These are phyloP conservation scores for Cucurbitaria berberidis DNA, from an alignment of 2,329 filamentous ascomycete species.

Conservation along the genomic window DNA sequence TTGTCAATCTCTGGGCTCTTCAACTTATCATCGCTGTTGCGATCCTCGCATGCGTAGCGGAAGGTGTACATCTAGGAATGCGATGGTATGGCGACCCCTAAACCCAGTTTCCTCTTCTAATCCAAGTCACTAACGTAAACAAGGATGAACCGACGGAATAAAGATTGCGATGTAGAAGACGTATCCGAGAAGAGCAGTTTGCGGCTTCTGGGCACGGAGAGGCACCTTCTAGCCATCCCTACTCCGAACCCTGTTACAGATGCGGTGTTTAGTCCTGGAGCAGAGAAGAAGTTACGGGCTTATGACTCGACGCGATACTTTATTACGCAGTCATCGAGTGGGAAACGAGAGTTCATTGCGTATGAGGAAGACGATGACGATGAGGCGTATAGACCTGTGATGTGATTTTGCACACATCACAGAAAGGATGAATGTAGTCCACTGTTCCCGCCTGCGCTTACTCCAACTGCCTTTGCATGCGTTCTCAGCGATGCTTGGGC, in stretches of 20 bases:
- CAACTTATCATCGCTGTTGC: slow-evolving; percentile 36
- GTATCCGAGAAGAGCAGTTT: slow-evolving; percentile 10
- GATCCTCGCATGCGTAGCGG: slow-evolving; percentile 36
- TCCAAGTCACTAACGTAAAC: background rate
- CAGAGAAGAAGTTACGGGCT: slow-evolving; percentile 34
- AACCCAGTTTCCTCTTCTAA: too few relatives aligned
- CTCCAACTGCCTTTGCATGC: slow-evolving; percentile 13
- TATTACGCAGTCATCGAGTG: slow-evolving; percentile 19
- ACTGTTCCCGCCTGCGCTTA: slow-evolving; percentile 7
- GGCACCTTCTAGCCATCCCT: slow-evolving; percentile 28
- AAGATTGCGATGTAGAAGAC: background rate
- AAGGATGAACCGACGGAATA: slow-evolving; percentile 6
- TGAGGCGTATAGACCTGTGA: slow-evolving; percentile 41
- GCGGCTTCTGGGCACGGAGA: slow-evolving; percentile 29
- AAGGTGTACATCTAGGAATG: slow-evolving; percentile 29
- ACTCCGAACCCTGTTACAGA: background rate
- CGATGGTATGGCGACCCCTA: slow-evolving; percentile 22
- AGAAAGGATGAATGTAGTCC: slow-evolving; percentile 7
- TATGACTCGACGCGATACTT: slow-evolving; percentile 28
- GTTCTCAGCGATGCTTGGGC: slow-evolving; percentile 23
- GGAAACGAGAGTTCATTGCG: slow-evolving; percentile 29
- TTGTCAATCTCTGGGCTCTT: slow-evolving; percentile 31
- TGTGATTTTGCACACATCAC: slow-evolving; percentile 29
- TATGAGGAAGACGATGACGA: slow-evolving; percentile 43
- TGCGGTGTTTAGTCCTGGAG: slow-evolving; percentile 26